Evolutionary conservation across 2,329 filamentous ascomycete species (phyloP), one percentile per base, ranked within the genome.

Genomic region (Hymenoscyphus salicellus): DNA sequence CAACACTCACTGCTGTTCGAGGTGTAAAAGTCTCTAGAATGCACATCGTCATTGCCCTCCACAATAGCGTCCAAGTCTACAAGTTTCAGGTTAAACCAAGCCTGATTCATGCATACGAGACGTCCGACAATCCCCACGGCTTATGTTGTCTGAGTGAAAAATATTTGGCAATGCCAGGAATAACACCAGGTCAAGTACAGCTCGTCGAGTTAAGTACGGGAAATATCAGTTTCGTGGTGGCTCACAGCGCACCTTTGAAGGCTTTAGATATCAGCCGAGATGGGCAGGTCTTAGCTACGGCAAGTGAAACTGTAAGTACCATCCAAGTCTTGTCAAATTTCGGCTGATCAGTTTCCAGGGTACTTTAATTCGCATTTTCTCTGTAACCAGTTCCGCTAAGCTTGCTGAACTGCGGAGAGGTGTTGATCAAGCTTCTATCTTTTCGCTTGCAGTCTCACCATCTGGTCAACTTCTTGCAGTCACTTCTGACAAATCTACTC

Each of bases 401-500:
- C 79, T 97, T 46, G 89, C 87, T 46, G 95, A 99, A 78, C 83
- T 97, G 58, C 88, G 95, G 55, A 88, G 95, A 38, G 95, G 95
- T 52, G 89, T 96, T 58, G 95, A 99, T 73, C 89, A 88, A 41
- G 93, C 95, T 17, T 87, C 88, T 62, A 90, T 98, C 70, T 97
- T 91, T 78, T 94, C 91, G 1, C 82, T 99, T 11, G 89, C 90
- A 11, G 95, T 99, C 76, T 96, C 91, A 23, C 93, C 93, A 0
- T 88, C 88, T 0, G 91, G 90, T 60, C 86, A 84, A 55, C 84
- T 93, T 74, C 83, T 98, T 11, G 95, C 95, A 30, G 94, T 93
- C 67, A 98, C 94, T 0, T 97, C 93, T 1, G 95, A 99, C 81
- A 99, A 98, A 78, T 93, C 92, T 5, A 99, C 93, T 0, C 82